Base-by-base conservation (phyloP, 108 stramenopile species). In the Skeletonema marinoi region DNA sequence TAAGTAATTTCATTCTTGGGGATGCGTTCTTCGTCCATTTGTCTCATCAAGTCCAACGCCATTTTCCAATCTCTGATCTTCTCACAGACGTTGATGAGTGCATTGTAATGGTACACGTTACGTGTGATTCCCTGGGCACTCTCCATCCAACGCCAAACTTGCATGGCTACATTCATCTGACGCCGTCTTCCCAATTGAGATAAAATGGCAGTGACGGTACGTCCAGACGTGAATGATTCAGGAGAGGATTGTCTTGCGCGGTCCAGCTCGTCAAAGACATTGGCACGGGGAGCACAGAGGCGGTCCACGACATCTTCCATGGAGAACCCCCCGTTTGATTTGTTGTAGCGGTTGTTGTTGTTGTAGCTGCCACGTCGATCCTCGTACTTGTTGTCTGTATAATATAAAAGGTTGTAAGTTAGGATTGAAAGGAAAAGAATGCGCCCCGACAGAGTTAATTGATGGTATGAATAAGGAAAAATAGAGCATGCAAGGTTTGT, bases 1-100 rank as follows among this genome's bases (percentile, higher is more conserved):
- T 87, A 92, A 67, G 94, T 95, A 44, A 95, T 89, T 81, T 93
- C 94, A 81, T 95, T 95, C 86, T 92, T 93, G 30, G 72, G 64
- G 29, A 95, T 79, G 31, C 82, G 66, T 75, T 90, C 82, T 32
- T 80, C 75, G 65, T 87, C 86, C 92, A 95, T 95, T 85, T 95
- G 89, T 17, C 86, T 71, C 69, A 95, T 46, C 16, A 95, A 69
- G 32, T 82, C 77, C 77, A 95, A 66, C 1, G 94, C 92, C 63
- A 74, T 74, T 66, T 82, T 81, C 73, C 86, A 89, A 77, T 93
- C 89, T 66, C 83, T 75, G 36, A 86, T 86, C 66, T 91, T 92
- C 82, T 93, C 94, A 66, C 90, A 92, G 6, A 87, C 91, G 44
- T 87, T 86, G 68, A 95, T 93, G 81, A 95, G 71, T 13, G 92